phyloP scores from a whole-genome alignment of 805 yeast species.

The Ogataea pignaliae region DNA sequence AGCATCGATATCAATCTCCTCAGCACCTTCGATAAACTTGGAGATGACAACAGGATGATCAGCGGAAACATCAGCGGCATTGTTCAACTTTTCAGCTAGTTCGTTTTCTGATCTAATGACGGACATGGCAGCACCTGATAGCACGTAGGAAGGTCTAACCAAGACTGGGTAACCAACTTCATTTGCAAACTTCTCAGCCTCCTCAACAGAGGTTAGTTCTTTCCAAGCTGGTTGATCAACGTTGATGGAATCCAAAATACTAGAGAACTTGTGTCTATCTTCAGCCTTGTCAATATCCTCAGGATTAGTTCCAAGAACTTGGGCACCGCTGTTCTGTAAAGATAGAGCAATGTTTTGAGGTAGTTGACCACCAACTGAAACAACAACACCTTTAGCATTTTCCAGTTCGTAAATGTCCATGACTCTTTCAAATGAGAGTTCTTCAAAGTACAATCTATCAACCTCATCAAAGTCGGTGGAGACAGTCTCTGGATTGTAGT shows the following conservation, averaged over 20 bases:
- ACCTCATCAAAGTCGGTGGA: constrained; percentile 98
- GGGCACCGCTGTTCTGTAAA: constrained; percentile 77
- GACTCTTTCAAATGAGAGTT: constrained; percentile 90
- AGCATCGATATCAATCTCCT: constrained; percentile 96
- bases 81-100: constrained; percentile 73
- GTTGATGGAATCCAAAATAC: constrained; percentile 85
- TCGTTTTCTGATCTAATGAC: constrained; percentile 79
- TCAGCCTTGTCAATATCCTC: constrained; percentile 95
- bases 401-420: constrained; percentile 96
- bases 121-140: constrained; percentile 98
- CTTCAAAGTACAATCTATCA: constrained; percentile 95
- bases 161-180: constrained; percentile 91
- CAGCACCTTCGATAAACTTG: constrained; percentile 92
- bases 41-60: constrained; percentile 98
- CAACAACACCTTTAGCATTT: constrained; percentile 83
- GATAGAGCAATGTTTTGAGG: constrained; percentile 94
- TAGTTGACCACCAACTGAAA: constrained; percentile 96
- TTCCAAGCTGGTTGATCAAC: constrained; percentile 98
- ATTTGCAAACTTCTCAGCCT: constrained; percentile 81
- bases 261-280: constrained; percentile 96
- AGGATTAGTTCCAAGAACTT: constrained; percentile 90
- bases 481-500: constrained; percentile 98
- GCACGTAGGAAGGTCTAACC: constrained; percentile 95
- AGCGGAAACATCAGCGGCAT: constrained; percentile 88
- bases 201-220: constrained; percentile 81